Conservation (phyloP, 164 flowering plant genomes). For the Chimonanthus praecox region DNA sequence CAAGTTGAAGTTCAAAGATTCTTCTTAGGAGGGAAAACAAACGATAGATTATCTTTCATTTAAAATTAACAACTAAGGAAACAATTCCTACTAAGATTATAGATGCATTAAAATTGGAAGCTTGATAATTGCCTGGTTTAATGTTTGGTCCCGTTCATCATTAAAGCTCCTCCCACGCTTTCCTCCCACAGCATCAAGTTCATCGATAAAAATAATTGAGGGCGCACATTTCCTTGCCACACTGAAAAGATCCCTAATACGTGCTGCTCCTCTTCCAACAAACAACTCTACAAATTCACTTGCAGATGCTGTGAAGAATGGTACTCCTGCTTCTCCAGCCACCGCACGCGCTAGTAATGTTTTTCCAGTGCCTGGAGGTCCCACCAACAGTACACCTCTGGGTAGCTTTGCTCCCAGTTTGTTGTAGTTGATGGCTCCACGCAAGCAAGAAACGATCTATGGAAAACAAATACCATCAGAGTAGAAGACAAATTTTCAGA, state of each 20-base stretch:
- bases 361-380: constrained; percentile 99
- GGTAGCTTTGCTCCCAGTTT: constrained; percentile 94
- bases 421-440: constrained; percentile 73
- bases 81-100: background rate
- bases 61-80: too few relatives aligned
- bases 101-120: background rate
- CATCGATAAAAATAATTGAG: constrained; percentile 94
- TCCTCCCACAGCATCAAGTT: constrained; percentile 98
- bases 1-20: too few relatives aligned
- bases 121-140: constrained; percentile 62
- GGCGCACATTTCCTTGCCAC: constrained; percentile 86
- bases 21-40: background rate
- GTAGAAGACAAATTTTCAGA: background rate
- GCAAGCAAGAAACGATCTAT: constrained; percentile 83
- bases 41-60: background rate
- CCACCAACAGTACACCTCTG: constrained; percentile 85
- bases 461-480: constrained; percentile 12
- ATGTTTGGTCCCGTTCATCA: constrained; percentile 96
- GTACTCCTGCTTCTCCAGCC: constrained; percentile 99
- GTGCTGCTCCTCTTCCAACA: constrained; percentile 99
- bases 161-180: constrained; percentile 97
- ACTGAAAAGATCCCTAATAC: constrained; percentile 86
- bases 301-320: constrained; percentile 90
- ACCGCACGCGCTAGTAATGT: constrained; percentile 97
- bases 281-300: constrained; percentile 98